Evolutionary conservation across 1,139 yeast genomes (phyloP).

Genomic region (Saccharomyces hybrid): DNA sequence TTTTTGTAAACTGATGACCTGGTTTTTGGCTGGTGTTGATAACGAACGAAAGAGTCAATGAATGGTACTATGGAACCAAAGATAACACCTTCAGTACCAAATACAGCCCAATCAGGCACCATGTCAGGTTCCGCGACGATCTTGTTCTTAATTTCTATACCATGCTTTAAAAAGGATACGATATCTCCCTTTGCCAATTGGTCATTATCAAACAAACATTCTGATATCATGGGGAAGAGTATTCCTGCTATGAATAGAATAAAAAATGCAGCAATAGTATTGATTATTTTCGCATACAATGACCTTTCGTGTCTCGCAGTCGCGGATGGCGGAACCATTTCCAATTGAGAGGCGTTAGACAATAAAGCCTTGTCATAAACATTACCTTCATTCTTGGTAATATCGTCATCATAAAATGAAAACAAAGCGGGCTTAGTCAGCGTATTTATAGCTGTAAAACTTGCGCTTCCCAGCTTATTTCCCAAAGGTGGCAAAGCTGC

Average conservation of each 20-base stretch:
- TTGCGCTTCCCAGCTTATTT: slow-evolving; percentile 12
- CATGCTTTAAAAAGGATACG: background rate
- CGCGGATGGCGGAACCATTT: slow-evolving; percentile 15
- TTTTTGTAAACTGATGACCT: slow-evolving; percentile 17
- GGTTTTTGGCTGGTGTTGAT: background rate
- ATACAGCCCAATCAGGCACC: slow-evolving; percentile 33
- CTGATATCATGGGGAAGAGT: background rate
- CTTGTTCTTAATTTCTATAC: background rate
- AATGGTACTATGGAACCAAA: slow-evolving; percentile 60
- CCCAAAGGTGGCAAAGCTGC: background rate
- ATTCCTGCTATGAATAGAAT: slow-evolving; percentile 1
- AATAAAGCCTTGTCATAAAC: slow-evolving; percentile 11
- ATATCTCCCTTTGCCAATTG: background rate
- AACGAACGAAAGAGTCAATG: slow-evolving; percentile 37
- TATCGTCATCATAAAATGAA: slow-evolving; percentile 27
- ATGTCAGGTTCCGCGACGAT: slow-evolving; percentile 1
- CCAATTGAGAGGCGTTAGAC: slow-evolving; percentile 9
- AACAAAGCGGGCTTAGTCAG: slow-evolving; percentile 25
- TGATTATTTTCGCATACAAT: background rate
- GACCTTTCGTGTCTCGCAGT: background rate
- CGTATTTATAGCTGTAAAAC: slow-evolving; percentile 14
- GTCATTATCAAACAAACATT: background rate
- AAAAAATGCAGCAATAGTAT: background rate
- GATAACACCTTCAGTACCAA: slow-evolving; percentile 53
- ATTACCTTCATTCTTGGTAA: slow-evolving; percentile 23